phyloP scores from a whole-genome alignment of 2,329 filamentous ascomycete genomes.

The Bertia moriformis region DNA sequence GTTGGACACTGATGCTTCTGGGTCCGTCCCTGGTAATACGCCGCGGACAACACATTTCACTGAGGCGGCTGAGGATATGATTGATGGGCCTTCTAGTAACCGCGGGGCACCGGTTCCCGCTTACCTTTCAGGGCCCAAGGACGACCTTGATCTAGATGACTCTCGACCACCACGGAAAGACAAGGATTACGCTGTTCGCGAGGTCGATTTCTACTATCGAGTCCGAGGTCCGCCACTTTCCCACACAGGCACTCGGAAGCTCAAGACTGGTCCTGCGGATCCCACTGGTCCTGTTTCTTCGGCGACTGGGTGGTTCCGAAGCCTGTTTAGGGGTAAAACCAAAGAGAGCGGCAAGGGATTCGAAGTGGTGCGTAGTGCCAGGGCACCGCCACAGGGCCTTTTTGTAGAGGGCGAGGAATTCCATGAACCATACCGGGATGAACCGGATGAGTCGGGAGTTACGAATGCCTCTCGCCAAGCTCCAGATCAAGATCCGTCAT shows the following conservation, averaged over 20 bases:
- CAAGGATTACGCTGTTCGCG: constrained; percentile 51
- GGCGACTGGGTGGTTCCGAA: constrained; percentile 48
- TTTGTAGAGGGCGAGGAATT: constrained; percentile 19
- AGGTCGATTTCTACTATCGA: constrained; percentile 56
- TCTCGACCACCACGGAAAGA: constrained; percentile 18
- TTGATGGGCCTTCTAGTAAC: constrained; percentile 15
- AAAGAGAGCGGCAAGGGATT: constrained; percentile 55
- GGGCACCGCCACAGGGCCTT: constrained; percentile 36
- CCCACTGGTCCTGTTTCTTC: constrained; percentile 49
- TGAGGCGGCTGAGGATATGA: neutral
- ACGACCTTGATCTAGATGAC: constrained; percentile 35
- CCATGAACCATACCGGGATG: constrained; percentile 21
- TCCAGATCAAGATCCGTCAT: neutral
- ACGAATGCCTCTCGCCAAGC: neutral
- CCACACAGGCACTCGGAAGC: constrained; percentile 32
- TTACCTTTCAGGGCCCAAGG: constrained; percentile 29
- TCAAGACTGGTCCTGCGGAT: constrained; percentile 53
- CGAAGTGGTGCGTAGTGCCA: constrained; percentile 47
- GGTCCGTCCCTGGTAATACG: no score
- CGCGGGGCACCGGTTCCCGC: constrained; percentile 29
- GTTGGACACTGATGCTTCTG: no score
- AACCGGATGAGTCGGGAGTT: neutral
- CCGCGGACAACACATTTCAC: no score
- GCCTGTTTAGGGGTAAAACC: constrained; percentile 39
- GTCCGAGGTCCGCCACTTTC: constrained; percentile 46